Evolutionary conservation across 164 flowering plant genomes (phyloP), one percentile per base, ranked within the genome.

Genomic region (Stephania cephalantha): DNA sequence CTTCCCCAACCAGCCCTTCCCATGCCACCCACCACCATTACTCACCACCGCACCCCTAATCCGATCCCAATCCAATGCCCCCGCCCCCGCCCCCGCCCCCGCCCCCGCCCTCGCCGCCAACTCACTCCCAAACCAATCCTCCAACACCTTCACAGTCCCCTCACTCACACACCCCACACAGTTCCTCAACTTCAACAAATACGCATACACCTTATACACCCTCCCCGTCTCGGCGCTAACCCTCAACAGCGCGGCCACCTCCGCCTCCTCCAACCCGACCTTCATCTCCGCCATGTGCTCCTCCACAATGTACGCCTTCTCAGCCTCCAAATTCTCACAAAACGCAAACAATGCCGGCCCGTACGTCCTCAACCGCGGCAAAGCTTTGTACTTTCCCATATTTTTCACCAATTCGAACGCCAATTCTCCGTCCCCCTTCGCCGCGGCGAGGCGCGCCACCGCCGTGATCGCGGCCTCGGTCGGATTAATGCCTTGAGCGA

Each of bases 21-120:
- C 97, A 84, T 95, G 97, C 93, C 92, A 93, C 48, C 98, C 98
- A 73, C 98, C 95, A 6, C 98, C 98, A 83, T 91, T 92, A 81
- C 72, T 85, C 78, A 70, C 74, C 69, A 84, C 67, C 20, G 75
- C 87, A 17, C 87, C 90, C 79, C 80, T 85, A 63, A 90, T 79
- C 76, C 46, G 76, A 71, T 85, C 88, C 83, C 74, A 76, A 74
- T 75, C 77, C 75, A n/a, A 73, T n/a, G 76, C 71, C 9, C 84
- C 86, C 31, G 79, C 85, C 9, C 84, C 86, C 31, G 79, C 85
- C 18, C 88, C 91, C 52, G 25, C 25, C 0, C 25, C 25, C 22
- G 75, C 71, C 9, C 84, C 86, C 31, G 79, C 85, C 73, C 79
- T 82, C 15, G 73, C 53, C 18, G 88, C 91, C 52, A 68, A 79